These are phyloP conservation scores for Asclepias syriaca DNA, from an alignment of 257 asterid genomes.

Conservation along the genomic window DNA sequence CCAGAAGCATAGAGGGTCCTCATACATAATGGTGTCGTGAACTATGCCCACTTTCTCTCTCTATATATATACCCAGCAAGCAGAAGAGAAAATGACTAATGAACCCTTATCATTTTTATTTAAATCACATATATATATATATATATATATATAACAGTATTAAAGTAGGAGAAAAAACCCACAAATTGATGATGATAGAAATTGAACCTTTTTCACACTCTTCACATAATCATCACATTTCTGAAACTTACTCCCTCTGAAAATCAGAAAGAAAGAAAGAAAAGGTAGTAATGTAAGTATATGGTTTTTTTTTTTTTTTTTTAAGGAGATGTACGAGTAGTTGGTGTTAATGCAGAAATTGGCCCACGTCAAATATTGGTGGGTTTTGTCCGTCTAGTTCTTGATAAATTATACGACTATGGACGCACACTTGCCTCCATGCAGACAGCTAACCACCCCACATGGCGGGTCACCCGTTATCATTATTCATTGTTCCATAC, in stretches of 20 bases:
- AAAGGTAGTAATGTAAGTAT: not conserved
- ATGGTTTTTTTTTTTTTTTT: not conserved
- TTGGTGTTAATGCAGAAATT: constrained; percentile 15
- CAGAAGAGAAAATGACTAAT: constrained; percentile 19
- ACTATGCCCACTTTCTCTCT: constrained; percentile 21
- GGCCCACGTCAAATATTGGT: constrained; percentile 37
- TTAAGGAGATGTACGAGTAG: not conserved
- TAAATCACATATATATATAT: too few species aligned
- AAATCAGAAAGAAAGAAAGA: not conserved
- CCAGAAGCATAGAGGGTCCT: constrained; percentile 17
- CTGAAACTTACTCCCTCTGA: too few species aligned
- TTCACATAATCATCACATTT: not conserved
- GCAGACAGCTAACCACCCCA: constrained; percentile 32
- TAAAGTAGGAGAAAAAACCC: too few species aligned
- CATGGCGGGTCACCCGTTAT: constrained; percentile 18
- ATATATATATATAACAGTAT: too few species aligned
- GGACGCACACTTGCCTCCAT: constrained; percentile 18
- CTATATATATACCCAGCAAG: too few species aligned
- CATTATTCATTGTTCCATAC: not conserved
- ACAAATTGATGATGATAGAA: too few species aligned
- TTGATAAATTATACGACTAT: constrained; percentile 21
- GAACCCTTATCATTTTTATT: constrained; percentile 16
- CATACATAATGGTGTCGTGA: constrained; percentile 28
- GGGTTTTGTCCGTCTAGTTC: constrained; percentile 32
- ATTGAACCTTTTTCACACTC: not conserved